Percentiles rank a stretch among this genome's conserved stretches.
These are phyloP conservation scores for Hsuehochloa calcarea DNA, from an alignment of 176 grass and related monocot species.

Conservation along the genomic window DNA sequence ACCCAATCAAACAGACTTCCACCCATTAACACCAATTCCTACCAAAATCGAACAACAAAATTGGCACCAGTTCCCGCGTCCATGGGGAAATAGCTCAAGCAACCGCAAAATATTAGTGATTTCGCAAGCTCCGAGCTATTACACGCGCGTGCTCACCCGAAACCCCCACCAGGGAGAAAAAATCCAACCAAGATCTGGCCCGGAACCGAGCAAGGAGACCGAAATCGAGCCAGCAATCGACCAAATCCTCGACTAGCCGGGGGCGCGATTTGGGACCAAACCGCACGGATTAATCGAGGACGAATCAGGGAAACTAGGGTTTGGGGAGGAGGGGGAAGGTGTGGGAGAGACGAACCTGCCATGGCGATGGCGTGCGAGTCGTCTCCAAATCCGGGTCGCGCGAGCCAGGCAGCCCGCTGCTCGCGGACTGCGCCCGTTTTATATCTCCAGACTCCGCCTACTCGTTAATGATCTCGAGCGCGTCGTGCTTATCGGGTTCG, in stretches of 20 bases:
- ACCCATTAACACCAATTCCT: not conserved
- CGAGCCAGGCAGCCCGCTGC: no score
- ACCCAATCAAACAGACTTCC: not conserved
- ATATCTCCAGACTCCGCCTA: not conserved
- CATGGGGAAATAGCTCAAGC: not conserved
- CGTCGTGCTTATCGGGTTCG: no score
- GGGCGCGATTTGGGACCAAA: not conserved
- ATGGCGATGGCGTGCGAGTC: slow-evolving; percentile 25
- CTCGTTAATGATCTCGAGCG: no score
- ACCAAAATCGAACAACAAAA: not conserved
- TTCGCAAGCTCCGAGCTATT: not conserved
- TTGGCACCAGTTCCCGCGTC: not conserved
- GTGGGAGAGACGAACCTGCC: slow-evolving; percentile 38
- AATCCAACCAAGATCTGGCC: not conserved
- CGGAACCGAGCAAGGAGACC: not conserved
- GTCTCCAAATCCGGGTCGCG: not conserved
- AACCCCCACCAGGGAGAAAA: not conserved
- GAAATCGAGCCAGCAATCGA: not conserved
- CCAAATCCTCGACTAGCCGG: not conserved
- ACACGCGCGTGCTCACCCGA: not conserved
- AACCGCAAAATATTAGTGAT: not conserved
- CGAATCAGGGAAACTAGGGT: slow-evolving; percentile 15
- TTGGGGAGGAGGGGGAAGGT: not conserved
- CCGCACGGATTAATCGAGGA: not conserved
- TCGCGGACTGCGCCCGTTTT: not conserved